Evolutionary conservation across 139 green algal species (phyloP), one percentile per base, ranked within the genome.

Genomic region (Closterium sp.): DNA sequence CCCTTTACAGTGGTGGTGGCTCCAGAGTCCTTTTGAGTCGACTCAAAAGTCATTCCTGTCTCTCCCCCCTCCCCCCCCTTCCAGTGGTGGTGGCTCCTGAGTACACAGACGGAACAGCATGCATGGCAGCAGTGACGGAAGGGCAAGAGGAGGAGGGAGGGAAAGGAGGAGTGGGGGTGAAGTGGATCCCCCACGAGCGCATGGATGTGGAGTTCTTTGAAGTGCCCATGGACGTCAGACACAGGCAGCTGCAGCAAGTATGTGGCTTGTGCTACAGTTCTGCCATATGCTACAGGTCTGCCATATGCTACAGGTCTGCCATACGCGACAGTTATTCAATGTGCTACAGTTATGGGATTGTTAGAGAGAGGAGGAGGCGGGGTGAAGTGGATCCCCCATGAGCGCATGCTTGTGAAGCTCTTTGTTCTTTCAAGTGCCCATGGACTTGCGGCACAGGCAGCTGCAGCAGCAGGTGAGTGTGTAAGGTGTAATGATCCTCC

Each of bases 181-280:
- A 64, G 32, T 92, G 84, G 87, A 35, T 85, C 4, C n/a, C 33
- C 4, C 36, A 90, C 32, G 34, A 85, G 25, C 87, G 34, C 81
- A n/a, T 90, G 32, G 81, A 86, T 23, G 76, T 90, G 21, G 35
- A 33, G 16, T 86, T 90, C 35, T 33, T 36, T 31, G 33, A 85
- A 28, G 89, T 92, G 31, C 84, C 89, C 33, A 64, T 92, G 89
- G 89, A 92, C n/a, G 33, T 32, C 16, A 30, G 89, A 0, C 35
- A 84, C 25, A 30, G 28, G 33, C 89, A 92, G 84, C 89, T 91
- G 84, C 34, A 69, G 33, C 89, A 88, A 31, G 89, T 92, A 64
- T 83, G 43, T 12, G 43, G n/a, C n/a, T n/a, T n/a, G n/a, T n/a
- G n/a, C n/a, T n/a, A n/a, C n/a, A n/a, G n/a, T n/a, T n/a, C n/a